Evolutionary conservation across 73 alveolate species (phyloP).

Genomic region (Vitrella brassicaformis): DNA sequence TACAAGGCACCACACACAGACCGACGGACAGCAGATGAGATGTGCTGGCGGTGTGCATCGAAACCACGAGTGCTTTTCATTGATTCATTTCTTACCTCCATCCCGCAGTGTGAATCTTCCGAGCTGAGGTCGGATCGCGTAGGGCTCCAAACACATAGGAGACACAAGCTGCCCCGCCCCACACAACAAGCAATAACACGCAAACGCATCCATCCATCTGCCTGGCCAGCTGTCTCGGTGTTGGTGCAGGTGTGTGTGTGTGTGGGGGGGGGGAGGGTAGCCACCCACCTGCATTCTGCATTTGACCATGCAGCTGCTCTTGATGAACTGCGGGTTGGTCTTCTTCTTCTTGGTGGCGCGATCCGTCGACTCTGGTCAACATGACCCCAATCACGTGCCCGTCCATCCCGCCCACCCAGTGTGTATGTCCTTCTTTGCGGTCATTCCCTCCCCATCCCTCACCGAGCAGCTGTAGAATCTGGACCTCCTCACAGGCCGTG

Average conservation of each 20-base stretch:
- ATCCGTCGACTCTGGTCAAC: constrained; percentile 44
- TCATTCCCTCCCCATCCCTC: no score
- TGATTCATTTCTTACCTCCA: constrained; percentile 41
- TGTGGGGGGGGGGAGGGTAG: constrained; percentile 19
- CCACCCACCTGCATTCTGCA: constrained; percentile 21
- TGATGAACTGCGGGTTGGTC: constrained; percentile 52
- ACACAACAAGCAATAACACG: neutral
- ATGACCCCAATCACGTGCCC: no score
- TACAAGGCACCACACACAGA: neutral
- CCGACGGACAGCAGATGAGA: neutral
- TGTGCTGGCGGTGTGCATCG: neutral
- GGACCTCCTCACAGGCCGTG: constrained; percentile 25
- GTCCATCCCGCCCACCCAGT: no score
- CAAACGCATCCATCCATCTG: neutral
- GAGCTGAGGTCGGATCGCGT: constrained; percentile 30
- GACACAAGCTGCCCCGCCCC: neutral
- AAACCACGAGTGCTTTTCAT: neutral
- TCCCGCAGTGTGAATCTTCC: constrained; percentile 74
- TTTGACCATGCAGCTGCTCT: constrained; percentile 33
- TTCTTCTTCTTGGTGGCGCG: constrained; percentile 45
- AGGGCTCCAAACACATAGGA: constrained; percentile 4
- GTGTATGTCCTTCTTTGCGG: no score
- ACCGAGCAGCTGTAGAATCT: constrained; percentile 33
- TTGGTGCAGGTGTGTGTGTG: constrained; percentile 22
- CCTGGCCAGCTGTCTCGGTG: neutral